Conservation (phyloP, 345 rosid species). For the Pelargonium nanum region DNA sequence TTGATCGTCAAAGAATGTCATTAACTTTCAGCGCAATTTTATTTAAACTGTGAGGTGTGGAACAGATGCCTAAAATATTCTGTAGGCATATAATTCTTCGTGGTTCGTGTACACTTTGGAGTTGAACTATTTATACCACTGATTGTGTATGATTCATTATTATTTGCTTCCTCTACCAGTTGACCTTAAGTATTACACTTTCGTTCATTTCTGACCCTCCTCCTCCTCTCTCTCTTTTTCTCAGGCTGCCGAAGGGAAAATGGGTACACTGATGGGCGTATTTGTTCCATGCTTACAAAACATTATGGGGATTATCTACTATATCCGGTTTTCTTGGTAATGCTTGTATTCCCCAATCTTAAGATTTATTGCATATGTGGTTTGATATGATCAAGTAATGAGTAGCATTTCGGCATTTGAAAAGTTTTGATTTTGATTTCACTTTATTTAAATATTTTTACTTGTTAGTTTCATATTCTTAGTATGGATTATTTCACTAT, state of each 20-base stretch:
- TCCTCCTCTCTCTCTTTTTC: conserved; percentile 21
- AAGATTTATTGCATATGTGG: neutral
- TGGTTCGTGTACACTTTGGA: neutral
- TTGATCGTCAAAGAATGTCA: too few relatives aligned
- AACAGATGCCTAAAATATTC: neutral
- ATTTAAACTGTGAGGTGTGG: too few relatives aligned
- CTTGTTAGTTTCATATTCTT: neutral
- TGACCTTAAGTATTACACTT: conserved; percentile 2
- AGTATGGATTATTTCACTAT: neutral
- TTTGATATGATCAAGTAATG: neutral
- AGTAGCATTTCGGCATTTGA: neutral
- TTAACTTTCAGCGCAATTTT: too few relatives aligned
- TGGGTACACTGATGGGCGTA: conserved; percentile 99
- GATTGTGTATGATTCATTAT: neutral
- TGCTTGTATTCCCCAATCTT: conserved; percentile 4
- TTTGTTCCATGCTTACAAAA: conserved; percentile 96
- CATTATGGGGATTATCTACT: conserved; percentile 96
- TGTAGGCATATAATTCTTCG: neutral
- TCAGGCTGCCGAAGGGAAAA: conserved; percentile 64
- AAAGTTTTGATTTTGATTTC: neutral
- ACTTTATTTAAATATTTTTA: neutral
- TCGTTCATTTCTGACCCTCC: conserved; percentile 14
- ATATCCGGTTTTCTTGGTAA: conserved; percentile 97
- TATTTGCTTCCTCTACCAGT: neutral
- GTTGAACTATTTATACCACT: neutral